phyloP scores from a whole-genome alignment of 2,329 filamentous ascomycete genomes.

The Alternaria ethzedia region DNA sequence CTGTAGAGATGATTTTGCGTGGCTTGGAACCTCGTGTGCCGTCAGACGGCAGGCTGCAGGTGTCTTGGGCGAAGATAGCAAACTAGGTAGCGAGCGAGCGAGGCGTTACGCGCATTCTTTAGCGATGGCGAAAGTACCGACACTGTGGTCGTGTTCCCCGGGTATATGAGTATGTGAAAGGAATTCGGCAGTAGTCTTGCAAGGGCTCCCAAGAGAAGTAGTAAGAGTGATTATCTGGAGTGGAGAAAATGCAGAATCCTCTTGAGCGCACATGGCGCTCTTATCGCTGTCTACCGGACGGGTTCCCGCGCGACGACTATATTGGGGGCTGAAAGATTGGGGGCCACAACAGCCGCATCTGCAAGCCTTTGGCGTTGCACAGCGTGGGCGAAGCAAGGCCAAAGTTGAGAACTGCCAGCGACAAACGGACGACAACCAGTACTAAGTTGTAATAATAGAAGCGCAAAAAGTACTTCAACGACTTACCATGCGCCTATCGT shows the following conservation, averaged over 20 bases:
- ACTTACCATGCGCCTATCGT: neutral
- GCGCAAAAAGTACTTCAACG: neutral
- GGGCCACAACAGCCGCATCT: conserved; percentile 6
- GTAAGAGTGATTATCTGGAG: neutral
- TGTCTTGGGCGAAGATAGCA: neutral
- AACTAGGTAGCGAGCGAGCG: neutral
- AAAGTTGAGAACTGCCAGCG: too few species aligned
- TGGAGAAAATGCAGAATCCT: neutral
- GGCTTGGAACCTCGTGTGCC: neutral
- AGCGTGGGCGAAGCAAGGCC: neutral
- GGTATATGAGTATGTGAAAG: neutral
- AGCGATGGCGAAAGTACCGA: neutral
- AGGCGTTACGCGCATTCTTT: neutral
- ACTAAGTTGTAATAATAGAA: neutral
- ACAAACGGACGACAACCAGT: neutral
- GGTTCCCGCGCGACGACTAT: neutral
- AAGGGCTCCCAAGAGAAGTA: neutral
- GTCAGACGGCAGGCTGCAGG: neutral
- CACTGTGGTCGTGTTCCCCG: neutral
- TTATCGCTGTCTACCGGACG: neutral
- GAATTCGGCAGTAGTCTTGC: neutral
- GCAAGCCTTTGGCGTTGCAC: neutral
- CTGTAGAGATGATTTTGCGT: neutral
- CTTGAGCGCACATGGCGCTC: neutral
- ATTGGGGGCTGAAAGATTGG: conserved; percentile 16